Evolutionary conservation across 140 eudicot genomes (phyloP), one percentile per base, ranked within the genome.

Genomic region (Cichorium intybus): DNA sequence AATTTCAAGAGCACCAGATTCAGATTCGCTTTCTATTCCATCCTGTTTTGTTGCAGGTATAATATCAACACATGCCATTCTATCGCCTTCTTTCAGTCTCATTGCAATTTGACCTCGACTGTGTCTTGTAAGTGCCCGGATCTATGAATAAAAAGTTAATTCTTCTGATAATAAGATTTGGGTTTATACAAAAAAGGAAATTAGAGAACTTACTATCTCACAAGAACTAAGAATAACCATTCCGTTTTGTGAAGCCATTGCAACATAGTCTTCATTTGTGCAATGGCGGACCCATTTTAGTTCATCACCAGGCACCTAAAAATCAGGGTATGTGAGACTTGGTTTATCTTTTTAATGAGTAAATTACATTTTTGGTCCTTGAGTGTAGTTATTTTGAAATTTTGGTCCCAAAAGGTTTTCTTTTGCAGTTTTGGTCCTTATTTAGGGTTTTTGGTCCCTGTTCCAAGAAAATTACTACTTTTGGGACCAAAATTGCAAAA

Each of bases 241-340:
- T 56, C 99, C 99, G 33, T 88, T 88, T 60, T 88, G 94, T 48
- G 99, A 93, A 68, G 99, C 99, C 97, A 93, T 93, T 56, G 97
- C 99, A 61, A 93, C 90, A 79, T 75, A 76, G 62, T 93, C 97
- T 73, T 82, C 87, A 71, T 93, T 88, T 27, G 94, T 74, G 75
- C 99, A 93, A 55, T 76, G 81, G 14, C 88, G 83, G 27, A 93
- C 99, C 99, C 99, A 93, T 76, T 84, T 93, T n/a, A 93, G 85
- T 64, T 87, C 88, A 82, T 93, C 99, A 35, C 95, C 95, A 47
- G 95, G 94, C 50, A 93, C 97, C 99, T 93, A 54, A 5, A 85
- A 66, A 76, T 10, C 49, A 31, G 60, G 16, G 60, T 46, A 66
- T 37, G 71, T 53, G 35, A 69, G 66, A 59, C 52, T 18, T 33